Evolutionary conservation across 176 grass and related monocot genomes (phyloP).

Genomic region (Thalia dealbata): DNA sequence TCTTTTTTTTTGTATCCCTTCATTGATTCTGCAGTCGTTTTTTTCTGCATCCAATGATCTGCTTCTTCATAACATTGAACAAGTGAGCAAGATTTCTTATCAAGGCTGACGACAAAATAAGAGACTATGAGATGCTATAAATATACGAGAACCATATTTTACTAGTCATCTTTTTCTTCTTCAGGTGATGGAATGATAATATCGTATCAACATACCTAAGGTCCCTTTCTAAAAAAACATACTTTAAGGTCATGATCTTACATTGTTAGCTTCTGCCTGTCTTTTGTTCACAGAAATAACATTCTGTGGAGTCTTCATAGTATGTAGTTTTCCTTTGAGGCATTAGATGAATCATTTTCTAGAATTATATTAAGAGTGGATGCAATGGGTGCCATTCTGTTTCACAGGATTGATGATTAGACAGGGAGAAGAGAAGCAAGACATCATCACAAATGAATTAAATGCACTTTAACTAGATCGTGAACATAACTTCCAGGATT

Average conservation of each 20-base stretch:
- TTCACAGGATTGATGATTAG: not conserved
- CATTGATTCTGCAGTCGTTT: not conserved
- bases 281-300: not conserved
- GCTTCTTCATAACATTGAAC: not conserved
- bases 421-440: not conserved
- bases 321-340: not conserved
- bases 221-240: no score
- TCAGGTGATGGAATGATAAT: no score
- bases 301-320: not conserved
- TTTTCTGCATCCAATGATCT: not conserved
- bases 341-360: not conserved
- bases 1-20: not conserved
- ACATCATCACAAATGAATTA: not conserved
- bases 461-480: not conserved
- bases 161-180: no score
- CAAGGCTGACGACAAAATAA: not conserved
- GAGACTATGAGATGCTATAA: no score
- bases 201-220: not conserved
- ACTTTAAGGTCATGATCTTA: no score
- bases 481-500: no score
- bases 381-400: not conserved
- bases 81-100: not conserved
- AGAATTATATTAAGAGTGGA: not conserved
- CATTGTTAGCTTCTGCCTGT: no score
- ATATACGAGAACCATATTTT: no score